Conservation (phyloP, 768 basidiomycete genomes). For the Lactarius evosmus region DNA sequence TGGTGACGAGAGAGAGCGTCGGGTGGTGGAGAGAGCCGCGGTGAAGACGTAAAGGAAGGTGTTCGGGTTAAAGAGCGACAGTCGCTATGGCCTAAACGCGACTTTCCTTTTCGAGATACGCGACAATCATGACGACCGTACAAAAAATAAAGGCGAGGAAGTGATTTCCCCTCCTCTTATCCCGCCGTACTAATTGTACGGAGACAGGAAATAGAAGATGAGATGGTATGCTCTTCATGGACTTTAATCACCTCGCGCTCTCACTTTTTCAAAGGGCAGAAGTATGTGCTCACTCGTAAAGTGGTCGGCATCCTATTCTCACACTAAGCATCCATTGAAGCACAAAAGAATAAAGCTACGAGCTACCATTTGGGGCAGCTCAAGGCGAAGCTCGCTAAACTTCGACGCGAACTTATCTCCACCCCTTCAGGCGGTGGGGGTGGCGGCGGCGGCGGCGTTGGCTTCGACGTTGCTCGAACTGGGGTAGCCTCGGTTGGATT, state of each 20-base stretch:
- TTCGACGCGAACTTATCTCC: constrained; percentile 87
- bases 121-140: constrained; percentile 70
- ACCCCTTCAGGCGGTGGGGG: constrained; percentile 75
- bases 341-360: constrained; percentile 94
- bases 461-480: constrained; percentile 98
- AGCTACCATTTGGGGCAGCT: constrained; percentile 95
- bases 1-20: constrained; percentile 10
- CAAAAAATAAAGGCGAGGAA: constrained; percentile 78
- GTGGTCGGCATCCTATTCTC: constrained; percentile 20
- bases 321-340: constrained; percentile 40
- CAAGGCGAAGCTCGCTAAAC: constrained; percentile 97
- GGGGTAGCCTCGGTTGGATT: constrained; percentile 97
- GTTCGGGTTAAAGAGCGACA: not conserved
- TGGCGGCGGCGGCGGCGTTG: constrained; percentile 84
- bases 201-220: constrained; percentile 88
- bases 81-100: constrained; percentile 4
- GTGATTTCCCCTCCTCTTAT: constrained; percentile 27
- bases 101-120: constrained; percentile 10
- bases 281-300: constrained; percentile 47
- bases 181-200: constrained; percentile 12
- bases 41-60: not conserved
- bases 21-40: constrained; percentile 6
- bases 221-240: constrained; percentile 65
- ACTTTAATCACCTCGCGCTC: constrained; percentile 17
- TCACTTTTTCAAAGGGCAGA: constrained; percentile 57